phyloP scores from a whole-genome alignment of 352 stramenopile species.

The Globisporangium radiosum region DNA sequence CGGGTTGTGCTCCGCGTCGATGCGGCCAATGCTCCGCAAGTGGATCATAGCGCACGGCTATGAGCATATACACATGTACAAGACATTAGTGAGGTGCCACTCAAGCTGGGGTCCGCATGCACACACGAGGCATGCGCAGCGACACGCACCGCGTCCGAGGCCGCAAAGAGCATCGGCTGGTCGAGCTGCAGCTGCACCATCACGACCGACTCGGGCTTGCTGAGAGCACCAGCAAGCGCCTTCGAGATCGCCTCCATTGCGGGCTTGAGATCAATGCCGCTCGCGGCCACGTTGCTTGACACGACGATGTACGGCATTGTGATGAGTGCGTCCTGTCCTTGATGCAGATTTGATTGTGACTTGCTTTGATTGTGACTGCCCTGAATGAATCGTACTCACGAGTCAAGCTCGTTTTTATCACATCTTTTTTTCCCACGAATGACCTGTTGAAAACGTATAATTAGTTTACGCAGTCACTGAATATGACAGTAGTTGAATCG shows the following conservation, averaged over 20 bases:
- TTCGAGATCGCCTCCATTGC: slow-evolving; percentile 38
- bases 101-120: background rate
- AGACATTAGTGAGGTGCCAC: background rate
- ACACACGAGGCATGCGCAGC: background rate
- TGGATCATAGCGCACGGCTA: slow-evolving; percentile 55
- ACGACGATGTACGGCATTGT: slow-evolving; percentile 48
- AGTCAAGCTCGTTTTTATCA: no score
- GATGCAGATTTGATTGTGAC: no score
- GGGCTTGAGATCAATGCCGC: slow-evolving; percentile 19
- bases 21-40: slow-evolving; percentile 43
- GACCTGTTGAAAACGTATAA: no score
- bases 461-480: no score
- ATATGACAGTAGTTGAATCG: no score
- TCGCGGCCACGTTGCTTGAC: slow-evolving; percentile 40
- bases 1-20: slow-evolving; percentile 40
- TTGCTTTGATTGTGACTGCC: no score
- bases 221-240: slow-evolving; percentile 27
- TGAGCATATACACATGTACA: background rate
- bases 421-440: no score
- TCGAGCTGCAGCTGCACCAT: slow-evolving; percentile 54
- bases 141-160: slow-evolving; percentile 31
- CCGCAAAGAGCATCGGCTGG: slow-evolving; percentile 46
- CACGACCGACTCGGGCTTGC: slow-evolving; percentile 44
- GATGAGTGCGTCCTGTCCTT: background rate
- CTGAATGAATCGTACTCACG: no score